Evolutionary conservation across 148 eudicot species (phyloP).

Genomic region (Dianthus caryophyllus): DNA sequence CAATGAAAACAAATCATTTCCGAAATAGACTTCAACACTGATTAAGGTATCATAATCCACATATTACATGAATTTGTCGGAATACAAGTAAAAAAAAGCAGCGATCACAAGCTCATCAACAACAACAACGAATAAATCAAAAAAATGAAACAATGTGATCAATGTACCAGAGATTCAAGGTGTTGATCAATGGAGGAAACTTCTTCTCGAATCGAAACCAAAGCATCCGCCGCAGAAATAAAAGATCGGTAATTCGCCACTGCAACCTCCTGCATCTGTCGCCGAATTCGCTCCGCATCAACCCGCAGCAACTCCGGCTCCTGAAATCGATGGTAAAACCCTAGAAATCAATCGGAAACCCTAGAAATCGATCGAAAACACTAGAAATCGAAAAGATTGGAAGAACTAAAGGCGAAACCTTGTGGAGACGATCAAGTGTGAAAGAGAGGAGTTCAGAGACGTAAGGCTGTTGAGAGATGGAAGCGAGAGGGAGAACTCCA

Average conservation of each 20-base stretch:
- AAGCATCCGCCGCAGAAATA: conserved; percentile 91
- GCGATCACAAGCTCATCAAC: too few relatives aligned
- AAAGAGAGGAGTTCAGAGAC: conserved; percentile 96
- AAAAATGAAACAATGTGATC: background rate
- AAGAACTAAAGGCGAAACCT: conserved; percentile 38
- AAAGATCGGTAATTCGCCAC: conserved; percentile 90
- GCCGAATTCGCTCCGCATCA: conserved; percentile 87
- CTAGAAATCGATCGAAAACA: conserved; percentile 8
- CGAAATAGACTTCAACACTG: too few relatives aligned
- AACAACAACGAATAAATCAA: too few relatives aligned
- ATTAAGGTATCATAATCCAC: too few relatives aligned
- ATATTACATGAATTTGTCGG: too few relatives aligned
- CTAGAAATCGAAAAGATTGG: background rate
- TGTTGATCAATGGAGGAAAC: conserved; percentile 85
- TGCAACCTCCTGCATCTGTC: conserved; percentile 99
- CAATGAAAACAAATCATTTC: too few relatives aligned
- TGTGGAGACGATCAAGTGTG: conserved; percentile 99
- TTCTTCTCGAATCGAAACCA: conserved; percentile 66
- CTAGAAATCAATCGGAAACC: background rate
- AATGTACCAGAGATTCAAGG: conserved; percentile 72
- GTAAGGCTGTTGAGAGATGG: conserved; percentile 85
- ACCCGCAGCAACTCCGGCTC: conserved; percentile 96
- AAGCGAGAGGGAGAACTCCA: conserved; percentile 73
- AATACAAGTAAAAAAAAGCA: too few relatives aligned
- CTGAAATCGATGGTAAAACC: conserved; percentile 27